Conservation (phyloP, 441 rosid species). For the Jatropha multifida region DNA sequence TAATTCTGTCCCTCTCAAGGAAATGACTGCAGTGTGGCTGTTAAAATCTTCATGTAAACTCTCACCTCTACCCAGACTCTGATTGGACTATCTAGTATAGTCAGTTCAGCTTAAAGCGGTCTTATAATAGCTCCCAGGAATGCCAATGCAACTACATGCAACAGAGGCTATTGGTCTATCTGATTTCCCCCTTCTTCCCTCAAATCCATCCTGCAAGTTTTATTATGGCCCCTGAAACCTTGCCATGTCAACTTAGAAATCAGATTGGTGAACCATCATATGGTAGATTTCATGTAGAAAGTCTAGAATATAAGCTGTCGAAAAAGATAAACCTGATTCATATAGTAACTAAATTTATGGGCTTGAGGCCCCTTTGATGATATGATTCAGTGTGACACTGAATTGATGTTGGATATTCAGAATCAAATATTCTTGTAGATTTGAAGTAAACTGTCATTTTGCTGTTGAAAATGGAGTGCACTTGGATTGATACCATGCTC, state of each 20-base stretch:
- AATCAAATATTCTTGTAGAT: background rate
- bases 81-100: background rate
- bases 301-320: background rate
- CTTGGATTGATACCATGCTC: constrained; percentile 1
- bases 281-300: background rate
- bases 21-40: background rate
- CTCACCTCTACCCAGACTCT: background rate
- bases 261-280: background rate
- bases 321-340: background rate
- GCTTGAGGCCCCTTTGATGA: background rate
- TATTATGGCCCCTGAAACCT: background rate
- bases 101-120: background rate
- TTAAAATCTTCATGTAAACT: background rate
- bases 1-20: background rate
- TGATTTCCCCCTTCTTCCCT: background rate
- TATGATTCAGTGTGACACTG: background rate
- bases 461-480: background rate
- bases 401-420: background rate
- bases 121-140: background rate
- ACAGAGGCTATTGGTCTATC: background rate
- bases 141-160: background rate
- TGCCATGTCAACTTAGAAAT: background rate
- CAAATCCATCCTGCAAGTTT: background rate
- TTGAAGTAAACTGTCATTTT: background rate
- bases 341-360: background rate